These are phyloP conservation scores for Colletotrichum navitas DNA, from an alignment of 2,329 filamentous ascomycete genomes.

Conservation along the genomic window DNA sequence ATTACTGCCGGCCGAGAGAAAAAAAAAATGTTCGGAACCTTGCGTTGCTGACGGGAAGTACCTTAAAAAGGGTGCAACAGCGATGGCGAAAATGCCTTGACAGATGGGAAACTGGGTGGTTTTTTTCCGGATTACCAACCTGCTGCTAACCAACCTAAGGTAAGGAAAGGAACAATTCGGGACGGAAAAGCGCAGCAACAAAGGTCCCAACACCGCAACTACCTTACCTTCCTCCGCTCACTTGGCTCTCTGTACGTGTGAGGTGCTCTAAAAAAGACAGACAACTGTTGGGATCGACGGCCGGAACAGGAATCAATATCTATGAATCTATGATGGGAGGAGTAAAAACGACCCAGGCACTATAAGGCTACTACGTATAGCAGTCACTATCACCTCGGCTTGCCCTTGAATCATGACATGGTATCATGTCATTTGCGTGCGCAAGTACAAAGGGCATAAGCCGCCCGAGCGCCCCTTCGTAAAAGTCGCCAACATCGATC, in stretches of 20 bases:
- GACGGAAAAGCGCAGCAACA: neutral
- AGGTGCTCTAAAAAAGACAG: neutral
- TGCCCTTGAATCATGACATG: neutral
- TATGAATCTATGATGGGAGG: too few species aligned
- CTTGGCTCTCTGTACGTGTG: neutral
- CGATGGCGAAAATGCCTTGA: slow-evolving; percentile 13
- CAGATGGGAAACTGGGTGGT: slow-evolving; percentile 21
- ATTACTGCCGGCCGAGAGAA: slow-evolving; percentile 12
- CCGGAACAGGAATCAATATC: neutral
- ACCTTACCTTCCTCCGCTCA: too few species aligned
- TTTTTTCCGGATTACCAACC: slow-evolving; percentile 32
- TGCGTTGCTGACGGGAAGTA: slow-evolving; percentile 37
- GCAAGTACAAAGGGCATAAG: slow-evolving; percentile 20
- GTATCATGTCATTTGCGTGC: neutral
- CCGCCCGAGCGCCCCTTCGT: slow-evolving; percentile 26
- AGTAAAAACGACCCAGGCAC: neutral
- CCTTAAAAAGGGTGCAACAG: slow-evolving; percentile 21
- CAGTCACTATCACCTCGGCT: neutral
- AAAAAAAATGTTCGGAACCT: slow-evolving; percentile 39
- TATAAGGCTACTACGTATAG: neutral
- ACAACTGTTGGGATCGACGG: neutral
- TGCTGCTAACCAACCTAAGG: slow-evolving; percentile 18
- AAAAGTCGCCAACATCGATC: neutral
- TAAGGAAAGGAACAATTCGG: slow-evolving; percentile 19
- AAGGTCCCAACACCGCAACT: neutral